A percentile compares a stretch with the other conserved stretches of the same genome.
These are phyloP conservation scores for Ophiocordyceps australis DNA, from an alignment of 2,329 filamentous ascomycete species.

Conservation along the genomic window DNA sequence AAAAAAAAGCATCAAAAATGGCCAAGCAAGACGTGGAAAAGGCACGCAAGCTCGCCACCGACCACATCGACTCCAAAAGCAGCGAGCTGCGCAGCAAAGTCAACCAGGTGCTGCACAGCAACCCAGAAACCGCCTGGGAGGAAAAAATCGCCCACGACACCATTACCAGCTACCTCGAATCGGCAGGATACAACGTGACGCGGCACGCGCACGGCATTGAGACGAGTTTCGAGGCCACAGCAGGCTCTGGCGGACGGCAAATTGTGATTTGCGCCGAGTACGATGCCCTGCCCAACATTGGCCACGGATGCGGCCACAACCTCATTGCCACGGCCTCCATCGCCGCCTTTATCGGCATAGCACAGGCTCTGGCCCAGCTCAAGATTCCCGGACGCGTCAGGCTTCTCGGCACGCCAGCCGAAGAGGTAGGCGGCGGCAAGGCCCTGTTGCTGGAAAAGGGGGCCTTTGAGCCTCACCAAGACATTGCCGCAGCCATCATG, in stretches of 20 bases:
- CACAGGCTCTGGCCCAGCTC: constrained; percentile 12
- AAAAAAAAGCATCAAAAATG: too few species aligned
- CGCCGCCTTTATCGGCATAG: constrained; percentile 19
- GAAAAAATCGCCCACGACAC: constrained; percentile 31
- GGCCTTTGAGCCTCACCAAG: constrained; percentile 7
- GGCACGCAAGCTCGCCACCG: constrained; percentile 6
- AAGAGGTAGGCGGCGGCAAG: constrained; percentile 24
- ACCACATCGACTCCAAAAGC: constrained; percentile 5
- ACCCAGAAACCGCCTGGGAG: constrained; percentile 32
- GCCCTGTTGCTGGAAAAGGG: constrained; percentile 10
- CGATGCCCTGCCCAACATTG: constrained; percentile 26
- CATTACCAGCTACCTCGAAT: constrained; percentile 23
- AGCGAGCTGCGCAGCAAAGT: constrained; percentile 3
- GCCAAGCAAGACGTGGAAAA: constrained; percentile 5
- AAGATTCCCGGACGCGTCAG: constrained; percentile 15
- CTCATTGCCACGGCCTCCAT: constrained; percentile 22
- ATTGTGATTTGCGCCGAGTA: constrained; percentile 26
- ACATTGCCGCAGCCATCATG: constrained; percentile 12
- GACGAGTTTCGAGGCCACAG: constrained; percentile 29
- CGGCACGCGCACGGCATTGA: constrained; percentile 29
- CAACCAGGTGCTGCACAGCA: constrained; percentile 13
- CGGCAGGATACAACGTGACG: constrained; percentile 24
- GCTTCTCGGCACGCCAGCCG: constrained; percentile 22
- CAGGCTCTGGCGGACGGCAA: constrained; percentile 20
- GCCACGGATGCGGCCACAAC: constrained; percentile 26